Evolutionary conservation across 176 grass and related monocot species (phyloP).

Genomic region (Dendrocalamus sinicus): DNA sequence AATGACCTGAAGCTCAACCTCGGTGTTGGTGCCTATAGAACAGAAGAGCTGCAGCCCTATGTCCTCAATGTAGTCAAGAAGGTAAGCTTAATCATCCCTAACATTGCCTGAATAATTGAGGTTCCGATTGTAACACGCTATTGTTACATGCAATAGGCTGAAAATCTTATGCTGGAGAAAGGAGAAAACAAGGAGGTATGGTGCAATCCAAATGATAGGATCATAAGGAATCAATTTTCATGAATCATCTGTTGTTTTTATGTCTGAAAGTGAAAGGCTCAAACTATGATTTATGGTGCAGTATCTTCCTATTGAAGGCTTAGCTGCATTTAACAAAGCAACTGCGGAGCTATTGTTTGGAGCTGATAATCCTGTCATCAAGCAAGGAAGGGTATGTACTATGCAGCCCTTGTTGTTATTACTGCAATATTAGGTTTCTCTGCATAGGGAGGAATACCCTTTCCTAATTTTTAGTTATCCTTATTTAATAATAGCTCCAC

Average conservation of each 20-base stretch:
- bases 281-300: slow-evolving; percentile 49
- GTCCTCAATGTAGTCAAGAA: slow-evolving; percentile 95
- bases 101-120: slow-evolving; percentile 12
- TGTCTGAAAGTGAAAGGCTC: neutral
- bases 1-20: slow-evolving; percentile 93
- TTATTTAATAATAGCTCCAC: slow-evolving; percentile 11
- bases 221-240: slow-evolving; percentile 21
- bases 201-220: neutral
- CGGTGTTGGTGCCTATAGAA: slow-evolving; percentile 96
- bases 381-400: slow-evolving; percentile 67
- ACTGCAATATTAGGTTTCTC: slow-evolving; percentile 4
- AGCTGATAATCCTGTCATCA: slow-evolving; percentile 77
- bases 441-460: slow-evolving; percentile 8
- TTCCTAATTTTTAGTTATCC: slow-evolving; percentile 34
- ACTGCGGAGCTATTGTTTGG: slow-evolving; percentile 88
- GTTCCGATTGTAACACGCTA: slow-evolving; percentile 28
- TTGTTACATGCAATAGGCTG: slow-evolving; percentile 57
- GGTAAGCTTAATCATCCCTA: slow-evolving; percentile 39
- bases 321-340: slow-evolving; percentile 91
- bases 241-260: neutral
- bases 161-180: slow-evolving; percentile 90
- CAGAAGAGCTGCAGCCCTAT: slow-evolving; percentile 82
- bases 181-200: slow-evolving; percentile 97
- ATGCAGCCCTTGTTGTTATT: slow-evolving; percentile 1
- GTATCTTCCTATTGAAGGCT: slow-evolving; percentile 99